A percentile compares a stretch with the other conserved stretches of the same genome.
phyloP scores from a whole-genome alignment of 306 rosid genomes.

The Quercus bicolor region DNA sequence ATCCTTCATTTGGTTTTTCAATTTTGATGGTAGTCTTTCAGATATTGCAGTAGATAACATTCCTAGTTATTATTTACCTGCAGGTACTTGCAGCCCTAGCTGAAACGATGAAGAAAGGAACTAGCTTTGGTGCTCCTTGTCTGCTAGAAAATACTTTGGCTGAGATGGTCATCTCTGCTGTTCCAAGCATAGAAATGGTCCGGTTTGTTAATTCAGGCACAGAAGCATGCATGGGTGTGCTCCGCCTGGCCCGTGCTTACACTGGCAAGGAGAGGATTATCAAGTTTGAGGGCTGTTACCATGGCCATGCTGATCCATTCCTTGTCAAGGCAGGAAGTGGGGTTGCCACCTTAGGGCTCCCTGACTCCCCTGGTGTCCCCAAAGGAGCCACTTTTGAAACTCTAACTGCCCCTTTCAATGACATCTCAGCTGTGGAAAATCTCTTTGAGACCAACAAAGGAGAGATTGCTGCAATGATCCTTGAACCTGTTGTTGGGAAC shows the following conservation, averaged over 20 bases:
- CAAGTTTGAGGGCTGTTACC: slow-evolving; percentile 97
- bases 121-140: slow-evolving; percentile 99
- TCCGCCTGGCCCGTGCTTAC: slow-evolving; percentile 87
- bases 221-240: slow-evolving; percentile 96
- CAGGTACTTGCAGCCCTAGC: slow-evolving; percentile 93
- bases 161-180: too few species aligned
- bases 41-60: neutral
- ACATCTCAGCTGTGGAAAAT: slow-evolving; percentile 62
- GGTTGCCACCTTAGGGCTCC: slow-evolving; percentile 96
- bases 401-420: slow-evolving; percentile 77
- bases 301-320: slow-evolving; percentile 97
- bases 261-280: slow-evolving; percentile 68
- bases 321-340: slow-evolving; percentile 99
- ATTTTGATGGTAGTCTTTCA: neutral
- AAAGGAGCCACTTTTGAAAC: slow-evolving; percentile 84
- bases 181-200: slow-evolving; percentile 75
- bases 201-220: slow-evolving; percentile 96
- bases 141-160: slow-evolving; percentile 74
- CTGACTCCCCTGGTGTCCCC: slow-evolving; percentile 98
- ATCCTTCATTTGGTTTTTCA: neutral
- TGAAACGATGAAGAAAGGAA: slow-evolving; percentile 96
- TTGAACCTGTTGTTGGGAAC: slow-evolving; percentile 97
- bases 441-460: slow-evolving; percentile 65
- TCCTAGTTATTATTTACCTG: slow-evolving; percentile 9
- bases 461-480: slow-evolving; percentile 74